Percentiles rank a stretch among this genome's conserved stretches.
Conservation (phyloP, 2,329 filamentous ascomycete species). For the Trichophyton mentagrophytes region DNA sequence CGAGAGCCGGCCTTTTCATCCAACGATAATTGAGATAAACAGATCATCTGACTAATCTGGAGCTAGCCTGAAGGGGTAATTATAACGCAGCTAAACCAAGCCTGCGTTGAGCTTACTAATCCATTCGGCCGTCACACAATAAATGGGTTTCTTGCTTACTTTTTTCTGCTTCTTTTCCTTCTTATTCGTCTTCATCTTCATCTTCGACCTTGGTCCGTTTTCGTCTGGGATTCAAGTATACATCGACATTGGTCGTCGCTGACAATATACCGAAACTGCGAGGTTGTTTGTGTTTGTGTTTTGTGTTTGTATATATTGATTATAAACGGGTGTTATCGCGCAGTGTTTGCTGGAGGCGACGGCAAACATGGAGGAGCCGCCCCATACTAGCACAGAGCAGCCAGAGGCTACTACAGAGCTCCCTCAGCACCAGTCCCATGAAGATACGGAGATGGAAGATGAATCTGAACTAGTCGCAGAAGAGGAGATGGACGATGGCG, state of each 20-base stretch:
- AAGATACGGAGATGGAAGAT: constrained; percentile 9
- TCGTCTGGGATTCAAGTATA: background rate
- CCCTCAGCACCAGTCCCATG: background rate
- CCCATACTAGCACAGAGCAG: background rate
- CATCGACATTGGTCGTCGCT: background rate
- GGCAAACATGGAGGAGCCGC: background rate
- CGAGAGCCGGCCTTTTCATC: background rate
- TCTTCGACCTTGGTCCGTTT: background rate
- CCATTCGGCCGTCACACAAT: background rate
- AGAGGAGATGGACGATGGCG: constrained; percentile 9
- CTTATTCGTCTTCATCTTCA: background rate
- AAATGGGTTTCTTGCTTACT: background rate
- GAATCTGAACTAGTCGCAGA: constrained; percentile 1
- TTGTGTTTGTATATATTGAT: background rate
- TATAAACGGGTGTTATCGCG: no score
- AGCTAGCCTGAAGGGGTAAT: background rate
- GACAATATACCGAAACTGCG: background rate
- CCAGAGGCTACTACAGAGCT: background rate
- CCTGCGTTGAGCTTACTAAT: background rate
- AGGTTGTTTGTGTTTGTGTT: background rate
- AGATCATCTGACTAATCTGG: background rate
- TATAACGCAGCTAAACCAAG: background rate
- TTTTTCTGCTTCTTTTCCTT: no score
- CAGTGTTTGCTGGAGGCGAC: no score
- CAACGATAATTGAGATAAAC: background rate